Base-by-base conservation (phyloP, 2,329 filamentous ascomycete species). In the Leptodontidium sp. region DNA sequence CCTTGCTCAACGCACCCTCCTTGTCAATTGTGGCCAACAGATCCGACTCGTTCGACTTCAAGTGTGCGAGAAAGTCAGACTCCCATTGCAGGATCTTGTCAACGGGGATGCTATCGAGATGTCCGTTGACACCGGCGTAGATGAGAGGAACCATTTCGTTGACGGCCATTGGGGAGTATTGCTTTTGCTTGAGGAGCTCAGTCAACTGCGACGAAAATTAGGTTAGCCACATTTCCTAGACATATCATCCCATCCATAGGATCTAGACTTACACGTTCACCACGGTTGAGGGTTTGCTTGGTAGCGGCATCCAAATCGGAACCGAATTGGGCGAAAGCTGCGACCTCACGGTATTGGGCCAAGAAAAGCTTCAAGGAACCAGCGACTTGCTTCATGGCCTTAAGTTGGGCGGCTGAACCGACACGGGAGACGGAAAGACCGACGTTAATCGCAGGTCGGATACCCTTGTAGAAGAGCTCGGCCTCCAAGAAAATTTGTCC, bases 371-470 rank as follows among this genome's bases (percentile, higher is more conserved):
- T 99, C 82, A 99, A 89, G 78, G 95, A 98, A 90, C 96, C 96
- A 81, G 96, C 96, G 79, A 99, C 96, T 89, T 99, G 96, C 91
- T 99, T 99, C 96, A 99, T 99, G 86, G 96, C 94, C 93, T 98
- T 99, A 84, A 98, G 90, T 90, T 99, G 96, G 82, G 96, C 96
- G 83, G 96, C 93, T 81, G 96, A 99, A 83, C 96, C 96, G 91
- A 99, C 96, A 93, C 96, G 96, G 78, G 96, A 99, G 79, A 99
- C 96, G 80, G 96, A 99, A 79, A 99, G 93, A 96, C 96, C 96
- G 92, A 99, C 96, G 90, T 99, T 99, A 85, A 99, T 99, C 87
- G 96, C 96, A 79, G 96, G 96, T 82, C 96, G 95, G 85, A 99
- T 87, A 97, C 96, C 96, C 93, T 99, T 99, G 93, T 98, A 98